Conservation (phyloP, 768 basidiomycete genomes). For the Astraeus odoratus region DNA sequence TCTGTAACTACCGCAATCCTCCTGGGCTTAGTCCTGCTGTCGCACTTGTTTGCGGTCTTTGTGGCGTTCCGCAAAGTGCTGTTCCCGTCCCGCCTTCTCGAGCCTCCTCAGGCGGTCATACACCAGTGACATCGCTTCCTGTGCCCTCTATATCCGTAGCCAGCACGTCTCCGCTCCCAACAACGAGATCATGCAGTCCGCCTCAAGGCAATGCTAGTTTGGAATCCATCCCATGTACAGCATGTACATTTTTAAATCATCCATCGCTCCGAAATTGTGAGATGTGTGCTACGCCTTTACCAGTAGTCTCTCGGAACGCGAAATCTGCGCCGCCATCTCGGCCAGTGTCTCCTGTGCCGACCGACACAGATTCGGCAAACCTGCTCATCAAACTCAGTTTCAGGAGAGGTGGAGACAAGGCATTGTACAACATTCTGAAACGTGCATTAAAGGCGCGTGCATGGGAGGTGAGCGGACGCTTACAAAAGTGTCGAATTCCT, state of each 20-base stretch:
- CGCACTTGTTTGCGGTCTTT: slow-evolving; percentile 68
- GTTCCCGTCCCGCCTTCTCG: slow-evolving; percentile 20
- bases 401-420: slow-evolving; percentile 82
- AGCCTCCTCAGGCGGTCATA: slow-evolving; percentile 22
- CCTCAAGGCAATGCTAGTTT: slow-evolving; percentile 12
- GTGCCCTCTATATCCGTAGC: slow-evolving; percentile 30
- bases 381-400: slow-evolving; percentile 79
- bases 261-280: slow-evolving; percentile 70
- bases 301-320: slow-evolving; percentile 27
- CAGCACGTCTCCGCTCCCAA: slow-evolving; percentile 14
- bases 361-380: slow-evolving; percentile 24
- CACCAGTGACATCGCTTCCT: slow-evolving; percentile 35
- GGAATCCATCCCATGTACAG: slow-evolving; percentile 58
- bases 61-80: slow-evolving; percentile 64
- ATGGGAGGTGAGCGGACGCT: slow-evolving; percentile 56
- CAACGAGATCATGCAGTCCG: slow-evolving; percentile 15
- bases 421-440: slow-evolving; percentile 74
- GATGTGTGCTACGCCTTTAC: slow-evolving; percentile 74
- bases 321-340: slow-evolving; percentile 65
- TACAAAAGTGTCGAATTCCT: background rate
- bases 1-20: slow-evolving; percentile 83
- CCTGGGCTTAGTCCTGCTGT: slow-evolving; percentile 66
- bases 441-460: slow-evolving; percentile 59
- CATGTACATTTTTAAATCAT: slow-evolving; percentile 92
- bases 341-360: slow-evolving; percentile 43